A percentile compares a stretch with the other conserved stretches of the same genome.
Conservation (phyloP, 768 basidiomycete species). For the Tylopilus plumbeoviolaceoides region DNA sequence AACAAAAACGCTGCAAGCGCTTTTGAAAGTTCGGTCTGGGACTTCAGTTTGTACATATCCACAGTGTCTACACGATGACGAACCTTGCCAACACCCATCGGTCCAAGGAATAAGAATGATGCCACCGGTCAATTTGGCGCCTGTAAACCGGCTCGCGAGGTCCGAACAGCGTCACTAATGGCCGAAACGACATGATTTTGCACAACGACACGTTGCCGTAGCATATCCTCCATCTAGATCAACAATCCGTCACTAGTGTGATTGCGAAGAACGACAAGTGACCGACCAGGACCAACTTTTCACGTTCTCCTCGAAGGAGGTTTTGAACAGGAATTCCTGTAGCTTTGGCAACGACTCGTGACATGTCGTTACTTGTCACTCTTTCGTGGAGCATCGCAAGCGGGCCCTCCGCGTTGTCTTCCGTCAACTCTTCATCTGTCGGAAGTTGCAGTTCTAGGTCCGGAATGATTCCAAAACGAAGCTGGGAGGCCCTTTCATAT, state of each 20-base stretch:
- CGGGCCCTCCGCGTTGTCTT: slow-evolving; percentile 38
- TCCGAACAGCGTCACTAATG: slow-evolving; percentile 86
- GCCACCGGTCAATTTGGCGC: slow-evolving; percentile 88
- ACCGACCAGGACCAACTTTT: slow-evolving; percentile 83
- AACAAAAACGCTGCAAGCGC: slow-evolving; percentile 85
- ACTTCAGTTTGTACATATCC: neutral
- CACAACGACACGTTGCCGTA: slow-evolving; percentile 76
- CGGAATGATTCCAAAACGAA: slow-evolving; percentile 83
- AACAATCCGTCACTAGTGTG: neutral
- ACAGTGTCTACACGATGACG: neutral
- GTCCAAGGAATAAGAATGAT: slow-evolving; percentile 87
- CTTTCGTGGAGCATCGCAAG: slow-evolving; percentile 76
- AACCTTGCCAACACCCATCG: slow-evolving; percentile 85
- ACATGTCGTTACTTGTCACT: slow-evolving; percentile 86
- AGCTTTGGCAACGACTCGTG: slow-evolving; percentile 80
- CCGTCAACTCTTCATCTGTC: slow-evolving; percentile 41
- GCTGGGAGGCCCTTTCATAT: slow-evolving; percentile 76
- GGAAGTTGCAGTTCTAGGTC: slow-evolving; percentile 73
- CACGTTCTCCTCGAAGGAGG: slow-evolving; percentile 82
- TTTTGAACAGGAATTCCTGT: slow-evolving; percentile 92
- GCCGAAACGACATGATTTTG: slow-evolving; percentile 87
- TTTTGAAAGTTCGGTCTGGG: slow-evolving; percentile 80
- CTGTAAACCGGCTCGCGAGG: slow-evolving; percentile 87
- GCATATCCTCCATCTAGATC: slow-evolving; percentile 81
- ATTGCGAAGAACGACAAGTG: neutral